Base-by-base conservation (phyloP, 305 asterid species). In the Ajuga reptans region DNA sequence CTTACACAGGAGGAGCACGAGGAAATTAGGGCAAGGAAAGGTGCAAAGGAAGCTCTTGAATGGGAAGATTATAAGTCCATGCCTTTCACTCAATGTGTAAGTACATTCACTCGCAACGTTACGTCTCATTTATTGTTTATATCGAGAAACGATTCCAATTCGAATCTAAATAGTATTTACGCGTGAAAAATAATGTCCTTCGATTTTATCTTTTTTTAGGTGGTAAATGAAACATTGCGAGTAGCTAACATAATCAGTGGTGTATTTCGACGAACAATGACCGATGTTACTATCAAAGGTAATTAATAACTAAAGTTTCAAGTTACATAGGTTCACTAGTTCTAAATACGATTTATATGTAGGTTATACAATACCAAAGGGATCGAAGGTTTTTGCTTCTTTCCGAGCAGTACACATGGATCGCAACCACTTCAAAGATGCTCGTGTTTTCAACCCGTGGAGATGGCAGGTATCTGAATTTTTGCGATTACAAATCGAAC, bases 371-470 rank as follows among this genome's bases (percentile, higher is more conserved):
- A 90, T 90, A 68, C 97, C 98, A 0, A 93, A 90, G 71, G 98
- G 96, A 9, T 87, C 86, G 85, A 88, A 84, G 77, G 89, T 93
- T 0, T 93, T 93, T 37, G 94, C 92, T 56, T 93, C 96, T 4
- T 71, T 93, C 5, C 84, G 98, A 64, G 97, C 89, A 2, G 98
- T 93, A 3, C 98, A 93, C 84, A 82, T 93, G 80, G 83, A 89
- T 69, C 84, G 82, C 12, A 84, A 77, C 2, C 82, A 87, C 76
- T 93, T 88, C 72, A 84, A 87, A 75, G 98, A 90, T 51, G 97
- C 98, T 31, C 91, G 98, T 18, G 67, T 87, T 24, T 93, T 88
- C 61, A 88, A 90, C 77, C 98, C 98, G 0, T 93, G 97, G 98
- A 85, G 98, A 76, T 93, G 97, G 98, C 94, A 87, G 90, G 95